Conservation (phyloP, 805 yeast species). For the Wickerhamomyces hampshirensis region DNA sequence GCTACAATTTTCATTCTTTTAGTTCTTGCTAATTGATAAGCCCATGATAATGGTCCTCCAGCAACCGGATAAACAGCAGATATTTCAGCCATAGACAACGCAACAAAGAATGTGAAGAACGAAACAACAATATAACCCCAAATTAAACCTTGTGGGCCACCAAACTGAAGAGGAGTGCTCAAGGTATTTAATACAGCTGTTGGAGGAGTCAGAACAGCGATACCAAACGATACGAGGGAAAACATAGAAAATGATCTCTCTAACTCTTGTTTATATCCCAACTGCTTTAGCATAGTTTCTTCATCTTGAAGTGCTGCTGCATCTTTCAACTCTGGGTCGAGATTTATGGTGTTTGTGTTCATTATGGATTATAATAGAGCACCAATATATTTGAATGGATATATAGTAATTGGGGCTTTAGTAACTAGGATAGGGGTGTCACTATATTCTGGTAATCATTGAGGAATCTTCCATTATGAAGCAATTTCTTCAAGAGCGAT, state of each 20-base stretch:
- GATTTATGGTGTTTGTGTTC: neutral
- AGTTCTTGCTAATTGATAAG: conserved; percentile 27
- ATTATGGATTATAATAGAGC: too few relatives aligned
- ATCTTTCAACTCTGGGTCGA: conserved; percentile 9
- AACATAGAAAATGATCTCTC: conserved; percentile 21
- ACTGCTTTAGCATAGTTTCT: conserved; percentile 16
- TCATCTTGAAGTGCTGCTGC: conserved; percentile 2
- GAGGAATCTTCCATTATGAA: too few relatives aligned
- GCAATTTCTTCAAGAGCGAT: too few relatives aligned
- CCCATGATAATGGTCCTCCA: conserved; percentile 33
- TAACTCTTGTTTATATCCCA: conserved; percentile 25
- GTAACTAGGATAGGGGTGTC: too few relatives aligned
- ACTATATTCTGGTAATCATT: too few relatives aligned
- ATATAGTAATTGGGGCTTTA: too few relatives aligned
- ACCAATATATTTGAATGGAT: too few relatives aligned
- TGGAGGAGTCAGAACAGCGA: conserved; percentile 23
- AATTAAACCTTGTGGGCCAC: conserved; percentile 25
- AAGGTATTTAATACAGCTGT: conserved; percentile 25
- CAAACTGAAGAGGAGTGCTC: conserved; percentile 19
- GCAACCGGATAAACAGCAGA: conserved; percentile 31
- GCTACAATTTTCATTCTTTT: conserved; percentile 20
- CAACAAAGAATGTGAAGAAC: conserved; percentile 22
- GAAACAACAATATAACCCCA: conserved; percentile 26
- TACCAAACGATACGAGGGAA: conserved; percentile 23
- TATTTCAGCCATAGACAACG: conserved; percentile 27